A percentile compares a stretch with the other conserved stretches of the same genome.
These are phyloP conservation scores for Rhodotorula graminis DNA, from an alignment of 768 basidiomycete genomes.

Conservation along the genomic window DNA sequence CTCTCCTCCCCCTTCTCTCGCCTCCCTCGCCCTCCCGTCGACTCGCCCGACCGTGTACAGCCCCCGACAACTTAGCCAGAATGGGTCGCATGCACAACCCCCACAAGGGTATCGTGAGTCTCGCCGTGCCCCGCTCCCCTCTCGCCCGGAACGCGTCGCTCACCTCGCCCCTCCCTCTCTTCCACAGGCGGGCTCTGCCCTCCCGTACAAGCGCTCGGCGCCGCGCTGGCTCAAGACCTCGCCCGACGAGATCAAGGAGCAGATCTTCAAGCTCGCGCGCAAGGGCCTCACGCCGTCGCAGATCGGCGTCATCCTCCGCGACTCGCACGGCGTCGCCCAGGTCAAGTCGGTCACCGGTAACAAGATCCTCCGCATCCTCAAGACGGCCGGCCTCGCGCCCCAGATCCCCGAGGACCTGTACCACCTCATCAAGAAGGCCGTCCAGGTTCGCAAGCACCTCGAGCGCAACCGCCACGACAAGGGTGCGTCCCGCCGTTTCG, in stretches of 20 bases:
- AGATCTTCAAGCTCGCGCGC: conserved; percentile 93
- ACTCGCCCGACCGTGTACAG: background rate
- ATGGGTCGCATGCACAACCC: conserved; percentile 68
- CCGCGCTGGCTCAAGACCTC: conserved; percentile 96
- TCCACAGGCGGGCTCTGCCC: conserved; percentile 75
- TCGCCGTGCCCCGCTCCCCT: background rate
- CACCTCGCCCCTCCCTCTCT: background rate
- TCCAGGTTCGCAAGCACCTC: conserved; percentile 96
- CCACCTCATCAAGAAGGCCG: conserved; percentile 89
- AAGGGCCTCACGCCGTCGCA: conserved; percentile 97
- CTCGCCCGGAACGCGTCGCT: background rate
- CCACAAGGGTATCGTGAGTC: conserved; percentile 96
- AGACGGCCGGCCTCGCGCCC: conserved; percentile 71
- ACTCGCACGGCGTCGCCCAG: conserved; percentile 96
- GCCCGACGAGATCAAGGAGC: conserved; percentile 88
- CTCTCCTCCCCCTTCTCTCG: background rate
- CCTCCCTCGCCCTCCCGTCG: too few species aligned
- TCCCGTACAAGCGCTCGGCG: conserved; percentile 91
- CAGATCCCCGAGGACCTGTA: conserved; percentile 97
- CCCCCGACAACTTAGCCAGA: conserved; percentile 34
- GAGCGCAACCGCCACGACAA: conserved; percentile 98
- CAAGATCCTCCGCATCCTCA: conserved; percentile 98
- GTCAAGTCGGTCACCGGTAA: conserved; percentile 97
- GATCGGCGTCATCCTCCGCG: conserved; percentile 95
- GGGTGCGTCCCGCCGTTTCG: conserved; percentile 48